phyloP scores from a whole-genome alignment of 2,329 filamentous ascomycete species.

The Aspergillus pseudonomiae region DNA sequence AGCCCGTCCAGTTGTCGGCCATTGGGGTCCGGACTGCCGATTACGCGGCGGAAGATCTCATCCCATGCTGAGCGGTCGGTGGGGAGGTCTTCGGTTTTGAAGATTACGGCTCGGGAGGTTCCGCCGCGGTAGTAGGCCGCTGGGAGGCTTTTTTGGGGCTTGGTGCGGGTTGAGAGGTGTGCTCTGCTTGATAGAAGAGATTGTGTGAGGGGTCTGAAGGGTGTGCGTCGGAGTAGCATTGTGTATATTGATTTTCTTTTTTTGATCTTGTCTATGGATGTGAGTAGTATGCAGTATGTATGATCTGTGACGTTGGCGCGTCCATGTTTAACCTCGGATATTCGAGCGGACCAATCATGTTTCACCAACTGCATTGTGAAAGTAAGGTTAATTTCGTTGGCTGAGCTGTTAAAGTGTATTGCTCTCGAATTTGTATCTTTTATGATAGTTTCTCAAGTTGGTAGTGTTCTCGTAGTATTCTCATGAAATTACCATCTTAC shows the following conservation, averaged over 20 bases:
- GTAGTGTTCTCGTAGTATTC: neutral
- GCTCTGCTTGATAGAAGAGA: neutral
- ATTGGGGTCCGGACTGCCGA: conserved; percentile 67
- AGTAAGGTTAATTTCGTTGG: neutral
- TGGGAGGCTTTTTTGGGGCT: conserved; percentile 35
- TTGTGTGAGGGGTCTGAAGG: neutral
- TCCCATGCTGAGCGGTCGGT: conserved; percentile 50
- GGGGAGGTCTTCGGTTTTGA: conserved; percentile 58
- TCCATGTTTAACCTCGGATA: neutral
- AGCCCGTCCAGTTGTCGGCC: conserved; percentile 73
- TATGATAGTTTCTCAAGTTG: neutral
- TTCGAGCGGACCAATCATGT: neutral
- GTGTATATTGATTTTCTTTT: neutral
- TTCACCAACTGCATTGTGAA: neutral
- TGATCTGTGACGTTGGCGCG: neutral
- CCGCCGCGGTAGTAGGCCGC: conserved; percentile 69
- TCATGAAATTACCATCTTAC: neutral
- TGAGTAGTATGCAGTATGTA: neutral
- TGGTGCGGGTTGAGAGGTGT: neutral
- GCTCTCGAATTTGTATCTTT: neutral
- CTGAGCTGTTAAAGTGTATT: neutral
- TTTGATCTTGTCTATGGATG: neutral
- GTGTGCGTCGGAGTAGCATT: neutral
- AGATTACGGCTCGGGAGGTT: conserved; percentile 69
- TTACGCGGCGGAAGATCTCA: conserved; percentile 59